Evolutionary conservation across 805 yeast species (phyloP).

Genomic region (Saturnispora sekii): DNA sequence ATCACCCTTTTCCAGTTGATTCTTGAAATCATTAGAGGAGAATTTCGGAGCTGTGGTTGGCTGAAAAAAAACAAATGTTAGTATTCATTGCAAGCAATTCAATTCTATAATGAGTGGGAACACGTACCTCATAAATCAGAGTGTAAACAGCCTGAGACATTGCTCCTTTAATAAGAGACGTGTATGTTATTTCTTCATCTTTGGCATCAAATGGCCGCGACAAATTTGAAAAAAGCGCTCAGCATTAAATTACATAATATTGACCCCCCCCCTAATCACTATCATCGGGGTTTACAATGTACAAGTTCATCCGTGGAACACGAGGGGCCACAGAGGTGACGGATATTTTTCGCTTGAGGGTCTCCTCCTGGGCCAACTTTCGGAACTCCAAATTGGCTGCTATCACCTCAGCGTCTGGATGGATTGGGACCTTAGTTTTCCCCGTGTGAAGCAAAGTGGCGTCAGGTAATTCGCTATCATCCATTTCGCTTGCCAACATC

Average conservation of each 20-base stretch:
- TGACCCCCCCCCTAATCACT: conserved; percentile 21
- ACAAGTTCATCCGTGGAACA: conserved; percentile 22
- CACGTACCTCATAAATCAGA: conserved; percentile 54
- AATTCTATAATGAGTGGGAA: background rate
- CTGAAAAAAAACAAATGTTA: conserved; percentile 16
- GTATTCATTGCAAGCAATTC: conserved; percentile 2
- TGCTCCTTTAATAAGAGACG: conserved; percentile 1
- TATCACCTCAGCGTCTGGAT: conserved; percentile 26
- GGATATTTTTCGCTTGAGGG: background rate
- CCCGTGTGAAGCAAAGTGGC: conserved; percentile 23
- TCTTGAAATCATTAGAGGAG: conserved; percentile 63
- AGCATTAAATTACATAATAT: background rate
- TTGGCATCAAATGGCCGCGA: background rate
- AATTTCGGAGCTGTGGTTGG: conserved; percentile 56
- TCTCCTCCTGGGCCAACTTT: conserved; percentile 14
- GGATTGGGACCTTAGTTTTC: conserved; percentile 23
- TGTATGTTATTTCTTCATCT: background rate
- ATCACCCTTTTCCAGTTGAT: conserved; percentile 74
- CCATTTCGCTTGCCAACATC: conserved; percentile 66
- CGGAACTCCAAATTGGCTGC: conserved; percentile 25
- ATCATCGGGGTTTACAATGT: conserved; percentile 49
- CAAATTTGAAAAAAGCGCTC: background rate
- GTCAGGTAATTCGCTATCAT: conserved; percentile 44
- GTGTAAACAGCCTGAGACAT: conserved; percentile 51
- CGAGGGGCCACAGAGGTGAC: conserved; percentile 17